Conservation (phyloP, 2,329 filamentous ascomycete species). For the Botrytis elliptica region DNA sequence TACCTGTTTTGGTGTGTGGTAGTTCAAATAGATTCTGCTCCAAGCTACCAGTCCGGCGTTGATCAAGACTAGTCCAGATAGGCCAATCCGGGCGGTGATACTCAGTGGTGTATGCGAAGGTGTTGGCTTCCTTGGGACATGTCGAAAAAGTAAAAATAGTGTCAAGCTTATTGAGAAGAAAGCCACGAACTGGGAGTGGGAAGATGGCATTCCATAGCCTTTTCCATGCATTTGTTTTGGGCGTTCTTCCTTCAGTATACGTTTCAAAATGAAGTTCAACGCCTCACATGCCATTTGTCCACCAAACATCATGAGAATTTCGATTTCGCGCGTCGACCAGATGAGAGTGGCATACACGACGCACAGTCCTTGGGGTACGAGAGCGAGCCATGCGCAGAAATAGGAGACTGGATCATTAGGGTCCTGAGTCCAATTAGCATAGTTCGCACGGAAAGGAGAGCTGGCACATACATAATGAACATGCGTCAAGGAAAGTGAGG, state of each 20-base stretch:
- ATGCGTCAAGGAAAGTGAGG: constrained; percentile 90
- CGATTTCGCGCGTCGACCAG: constrained; percentile 86
- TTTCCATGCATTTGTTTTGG: constrained; percentile 80
- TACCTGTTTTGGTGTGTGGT: constrained; percentile 88
- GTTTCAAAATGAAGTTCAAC: constrained; percentile 85
- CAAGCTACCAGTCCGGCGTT: constrained; percentile 70
- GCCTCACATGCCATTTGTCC: constrained; percentile 92
- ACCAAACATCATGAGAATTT: constrained; percentile 84
- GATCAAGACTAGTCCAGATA: constrained; percentile 57
- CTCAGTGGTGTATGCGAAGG: constrained; percentile 54
- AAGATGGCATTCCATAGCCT: constrained; percentile 96
- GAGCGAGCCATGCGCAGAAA: constrained; percentile 87
- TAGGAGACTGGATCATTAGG: constrained; percentile 82
- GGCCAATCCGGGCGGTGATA: constrained; percentile 53
- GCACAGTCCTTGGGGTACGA: constrained; percentile 87
- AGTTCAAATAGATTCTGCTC: constrained; percentile 87
- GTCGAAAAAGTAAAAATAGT: constrained; percentile 81
- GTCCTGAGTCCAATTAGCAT: constrained; percentile 56
- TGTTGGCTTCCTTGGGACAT: constrained; percentile 55
- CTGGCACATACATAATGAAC: constrained; percentile 80
- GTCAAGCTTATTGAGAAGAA: constrained; percentile 85
- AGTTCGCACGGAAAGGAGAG: constrained; percentile 14
- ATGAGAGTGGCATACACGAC: constrained; percentile 87
- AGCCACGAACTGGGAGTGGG: constrained; percentile 90
- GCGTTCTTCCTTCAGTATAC: constrained; percentile 87